phyloP scores from a whole-genome alignment of 805 yeast genomes.

The Wickerhamomyces queroliae region DNA sequence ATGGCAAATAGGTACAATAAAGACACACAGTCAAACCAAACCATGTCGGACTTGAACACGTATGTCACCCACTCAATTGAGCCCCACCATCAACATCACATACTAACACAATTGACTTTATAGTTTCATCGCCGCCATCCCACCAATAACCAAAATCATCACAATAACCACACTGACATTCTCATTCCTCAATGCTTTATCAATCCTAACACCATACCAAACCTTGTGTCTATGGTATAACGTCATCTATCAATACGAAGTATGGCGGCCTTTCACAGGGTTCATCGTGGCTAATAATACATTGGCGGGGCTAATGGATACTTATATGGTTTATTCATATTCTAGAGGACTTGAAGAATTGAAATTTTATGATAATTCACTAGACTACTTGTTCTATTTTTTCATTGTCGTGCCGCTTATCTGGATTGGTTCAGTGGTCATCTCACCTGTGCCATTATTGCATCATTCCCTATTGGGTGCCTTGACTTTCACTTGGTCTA shows the following conservation, averaged over 20 bases:
- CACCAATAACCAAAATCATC: slow-evolving; percentile 57
- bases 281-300: slow-evolving; percentile 40
- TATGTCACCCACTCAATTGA: slow-evolving; percentile 1
- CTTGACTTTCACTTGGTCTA: slow-evolving; percentile 55
- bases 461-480: slow-evolving; percentile 42
- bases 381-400: slow-evolving; percentile 53
- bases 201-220: slow-evolving; percentile 17
- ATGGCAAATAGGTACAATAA: too few species aligned
- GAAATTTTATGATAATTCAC: slow-evolving; percentile 40
- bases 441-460: slow-evolving; percentile 24
- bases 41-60: slow-evolving; percentile 11
- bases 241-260: slow-evolving; percentile 28
- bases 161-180: slow-evolving; percentile 43
- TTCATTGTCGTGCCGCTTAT: slow-evolving; percentile 43
- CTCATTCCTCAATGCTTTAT: slow-evolving; percentile 34
- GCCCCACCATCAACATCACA: neutral
- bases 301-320: slow-evolving; percentile 42
- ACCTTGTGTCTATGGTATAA: slow-evolving; percentile 26
- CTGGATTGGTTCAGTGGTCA: slow-evolving; percentile 27
- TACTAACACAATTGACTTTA: neutral
- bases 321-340: slow-evolving; percentile 52
- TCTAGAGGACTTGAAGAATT: slow-evolving; percentile 51
- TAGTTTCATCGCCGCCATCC: slow-evolving; percentile 39
- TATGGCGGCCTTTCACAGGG: slow-evolving; percentile 44
- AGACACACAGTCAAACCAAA: neutral